Base-by-base conservation (phyloP, 2,329 filamentous ascomycete genomes). In the Fusarium musae region DNA sequence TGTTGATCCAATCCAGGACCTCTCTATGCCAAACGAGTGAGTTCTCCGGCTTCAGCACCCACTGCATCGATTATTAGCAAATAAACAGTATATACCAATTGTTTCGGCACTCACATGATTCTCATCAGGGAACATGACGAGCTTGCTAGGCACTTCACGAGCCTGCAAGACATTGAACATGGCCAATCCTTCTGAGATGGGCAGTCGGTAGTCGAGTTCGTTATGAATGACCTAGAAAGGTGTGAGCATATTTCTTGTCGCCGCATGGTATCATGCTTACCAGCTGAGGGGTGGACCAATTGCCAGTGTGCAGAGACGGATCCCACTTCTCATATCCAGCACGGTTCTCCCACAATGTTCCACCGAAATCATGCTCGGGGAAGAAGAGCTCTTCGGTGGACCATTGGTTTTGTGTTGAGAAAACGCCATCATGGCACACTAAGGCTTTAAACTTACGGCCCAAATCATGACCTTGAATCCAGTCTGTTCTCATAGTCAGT, bases 1-100 rank as follows among this genome's bases (percentile, higher is more conserved):
- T 88, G 76, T 91, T 92, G 72, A 92, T 91, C 90, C 93, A 98
- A 63, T 90, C 90, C 36, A 98, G 79, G 21, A 98, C 95, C 65
- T 94, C 93, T 63, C 89, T 89, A 78, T 98, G 95, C 96, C 96
- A 98, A 26, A 97, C 87, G 23, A 98, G 84, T 7, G 91, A 93
- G 81, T 98, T 98, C 83, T 98, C 96, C 0, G 93, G 93, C 80
- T 97, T 97, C 60, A 97, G 79, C 8, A 98, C 95, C 94, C 94
- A 92, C 89, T 91, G 57, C 34, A 46, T 23, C 16, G 10, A 28
- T 10, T 9, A 52, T 77, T 32, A 63, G 60, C 17, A 49, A 52
- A 23, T 16, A 40, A 3, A 37, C 9, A 15, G 28, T 28, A 23
- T 30, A 70, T 39, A 36, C 56, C 11, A 21, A 12, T 23, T 26